Percentiles rank a stretch among this genome's conserved stretches.
phyloP scores from a whole-genome alignment of 768 basidiomycete species.

The Ramaria sp. region DNA sequence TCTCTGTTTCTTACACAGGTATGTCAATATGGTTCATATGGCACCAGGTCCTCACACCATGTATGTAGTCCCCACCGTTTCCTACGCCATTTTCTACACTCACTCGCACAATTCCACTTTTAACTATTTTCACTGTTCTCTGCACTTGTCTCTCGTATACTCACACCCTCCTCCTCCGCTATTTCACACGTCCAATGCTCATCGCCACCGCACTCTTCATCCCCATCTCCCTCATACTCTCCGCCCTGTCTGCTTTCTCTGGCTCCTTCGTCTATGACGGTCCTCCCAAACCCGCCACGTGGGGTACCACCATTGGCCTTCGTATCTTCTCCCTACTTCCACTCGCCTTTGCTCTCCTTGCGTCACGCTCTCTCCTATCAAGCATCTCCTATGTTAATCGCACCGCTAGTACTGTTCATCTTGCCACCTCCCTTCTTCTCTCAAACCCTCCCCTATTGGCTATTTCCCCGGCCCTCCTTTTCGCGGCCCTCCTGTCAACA shows the following conservation, averaged over 20 bases:
- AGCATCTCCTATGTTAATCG: slow-evolving; percentile 60
- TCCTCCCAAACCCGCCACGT: slow-evolving; percentile 47
- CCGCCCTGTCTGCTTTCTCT: slow-evolving; percentile 71
- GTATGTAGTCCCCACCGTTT: slow-evolving; percentile 15
- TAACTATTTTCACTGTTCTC: slow-evolving; percentile 59
- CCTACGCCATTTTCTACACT: slow-evolving; percentile 53
- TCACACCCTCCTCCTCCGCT: slow-evolving; percentile 64
- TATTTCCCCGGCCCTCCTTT: slow-evolving; percentile 63
- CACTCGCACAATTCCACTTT: slow-evolving; percentile 66
- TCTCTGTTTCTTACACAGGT: slow-evolving; percentile 49
- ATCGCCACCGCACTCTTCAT: slow-evolving; percentile 66
- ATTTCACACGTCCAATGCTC: slow-evolving; percentile 81
- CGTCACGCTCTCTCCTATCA: slow-evolving; percentile 39
- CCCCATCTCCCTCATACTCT: slow-evolving; percentile 62
- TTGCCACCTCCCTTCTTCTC: slow-evolving; percentile 62
- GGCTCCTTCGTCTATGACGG: slow-evolving; percentile 62
- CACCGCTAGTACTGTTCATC: slow-evolving; percentile 33
- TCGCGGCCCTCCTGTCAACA: slow-evolving; percentile 53
- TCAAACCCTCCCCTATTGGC: slow-evolving; percentile 65
- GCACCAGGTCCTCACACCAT: slow-evolving; percentile 19
- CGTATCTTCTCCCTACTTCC: slow-evolving; percentile 73
- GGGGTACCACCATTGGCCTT: slow-evolving; percentile 75
- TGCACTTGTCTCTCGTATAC: slow-evolving; percentile 64
- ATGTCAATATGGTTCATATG: slow-evolving; percentile 18
- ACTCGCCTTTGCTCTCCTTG: slow-evolving; percentile 54